Conservation (phyloP, 371 early-diverging fungal genomes). For the Mortierella polycephala region DNA sequence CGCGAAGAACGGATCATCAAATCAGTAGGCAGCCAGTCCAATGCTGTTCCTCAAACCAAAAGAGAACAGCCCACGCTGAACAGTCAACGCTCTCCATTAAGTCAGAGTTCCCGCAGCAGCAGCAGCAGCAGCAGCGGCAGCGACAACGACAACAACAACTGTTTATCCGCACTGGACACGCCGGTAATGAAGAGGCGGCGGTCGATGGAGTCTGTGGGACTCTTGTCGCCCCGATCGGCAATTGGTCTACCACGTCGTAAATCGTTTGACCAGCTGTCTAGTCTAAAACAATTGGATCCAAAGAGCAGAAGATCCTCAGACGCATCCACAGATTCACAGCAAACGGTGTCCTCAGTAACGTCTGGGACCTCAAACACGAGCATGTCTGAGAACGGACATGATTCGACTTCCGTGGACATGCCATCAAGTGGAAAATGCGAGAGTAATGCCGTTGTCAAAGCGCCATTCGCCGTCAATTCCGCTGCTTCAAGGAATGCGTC, state of each 20-base stretch:
- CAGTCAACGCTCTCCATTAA: constrained; percentile 25
- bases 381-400: constrained; percentile 5
- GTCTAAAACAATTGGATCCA: constrained; percentile 9
- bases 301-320: constrained; percentile 34
- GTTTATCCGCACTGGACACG: background rate
- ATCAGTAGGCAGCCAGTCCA: background rate
- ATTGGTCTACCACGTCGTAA: constrained; percentile 26
- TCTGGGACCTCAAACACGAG: constrained; percentile 15
- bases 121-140: background rate
- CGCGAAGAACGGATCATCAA: constrained; percentile 8
- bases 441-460: background rate
- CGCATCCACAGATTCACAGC: constrained; percentile 39
- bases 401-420: background rate
- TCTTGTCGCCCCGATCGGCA: constrained; percentile 28
- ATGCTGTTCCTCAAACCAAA: background rate
- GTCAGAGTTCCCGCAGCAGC: constrained; percentile 8
- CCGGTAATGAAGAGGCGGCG: constrained; percentile 29
- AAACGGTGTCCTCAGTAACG: constrained; percentile 27
- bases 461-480: background rate
- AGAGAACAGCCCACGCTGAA: constrained; percentile 4
- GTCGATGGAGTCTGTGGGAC: constrained; percentile 41
- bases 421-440: background rate
- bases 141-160: background rate
- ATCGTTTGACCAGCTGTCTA: constrained; percentile 32
- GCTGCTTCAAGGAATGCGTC: constrained; percentile 11